Evolutionary conservation across 2,329 filamentous ascomycete genomes (phyloP).

Genomic region (Paecilomyces fulvus): DNA sequence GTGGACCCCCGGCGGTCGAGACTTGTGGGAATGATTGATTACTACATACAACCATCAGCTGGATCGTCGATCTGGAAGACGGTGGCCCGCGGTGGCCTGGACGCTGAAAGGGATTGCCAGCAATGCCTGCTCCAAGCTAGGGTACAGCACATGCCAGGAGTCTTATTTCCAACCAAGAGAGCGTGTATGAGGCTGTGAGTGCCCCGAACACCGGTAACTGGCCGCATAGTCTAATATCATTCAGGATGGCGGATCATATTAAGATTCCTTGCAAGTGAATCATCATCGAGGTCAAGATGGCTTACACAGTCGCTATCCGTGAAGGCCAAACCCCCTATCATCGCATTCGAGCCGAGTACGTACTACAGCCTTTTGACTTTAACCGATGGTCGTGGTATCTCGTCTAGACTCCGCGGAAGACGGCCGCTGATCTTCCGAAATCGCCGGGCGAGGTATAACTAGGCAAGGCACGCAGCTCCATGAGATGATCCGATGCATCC

Average conservation of each 20-base stretch:
- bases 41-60: not conserved
- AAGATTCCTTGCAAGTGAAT: not conserved
- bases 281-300: not conserved
- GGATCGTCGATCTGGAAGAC: constrained; percentile 1
- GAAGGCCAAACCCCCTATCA: not conserved
- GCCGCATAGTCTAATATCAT: too few relatives aligned
- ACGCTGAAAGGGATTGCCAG: not conserved
- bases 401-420: not conserved
- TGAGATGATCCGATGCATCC: not conserved
- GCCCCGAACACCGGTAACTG: not conserved
- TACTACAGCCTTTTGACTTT: not conserved
- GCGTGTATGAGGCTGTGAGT: not conserved
- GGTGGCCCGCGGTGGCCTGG: not conserved
- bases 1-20: not conserved
- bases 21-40: not conserved
- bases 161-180: not conserved
- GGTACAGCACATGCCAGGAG: not conserved
- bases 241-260: not conserved
- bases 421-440: not conserved
- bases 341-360: not conserved
- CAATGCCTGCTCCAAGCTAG: not conserved
- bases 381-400: not conserved
- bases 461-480: not conserved
- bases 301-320: not conserved
- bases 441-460: not conserved